Evolutionary conservation across 371 early-diverging fungal species (phyloP).

Genomic region (Saksenaea vasiformis): DNA sequence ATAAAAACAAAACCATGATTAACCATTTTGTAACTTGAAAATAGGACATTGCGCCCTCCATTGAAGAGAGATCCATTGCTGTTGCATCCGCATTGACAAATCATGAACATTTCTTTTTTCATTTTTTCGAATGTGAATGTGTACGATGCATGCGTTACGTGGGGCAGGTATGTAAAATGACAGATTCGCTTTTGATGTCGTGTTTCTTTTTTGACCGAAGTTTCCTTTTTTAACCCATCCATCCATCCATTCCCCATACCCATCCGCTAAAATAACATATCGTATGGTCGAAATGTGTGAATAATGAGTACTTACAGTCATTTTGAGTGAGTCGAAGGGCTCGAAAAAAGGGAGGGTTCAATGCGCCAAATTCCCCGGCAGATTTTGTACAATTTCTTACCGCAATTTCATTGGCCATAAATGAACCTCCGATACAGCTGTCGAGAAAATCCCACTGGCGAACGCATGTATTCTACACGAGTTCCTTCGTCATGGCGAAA

Average conservation of each 20-base stretch:
- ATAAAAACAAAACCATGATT: conserved; percentile 14
- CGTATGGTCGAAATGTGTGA: background rate
- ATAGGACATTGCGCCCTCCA: background rate
- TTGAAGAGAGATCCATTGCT: background rate
- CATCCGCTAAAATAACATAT: conserved; percentile 23
- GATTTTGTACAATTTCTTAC: conserved; percentile 2
- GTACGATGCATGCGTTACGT: background rate
- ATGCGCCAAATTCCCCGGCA: conserved; percentile 1
- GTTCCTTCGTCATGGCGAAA: no score
- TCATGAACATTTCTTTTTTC: background rate
- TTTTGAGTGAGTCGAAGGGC: conserved; percentile 36
- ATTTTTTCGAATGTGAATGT: background rate
- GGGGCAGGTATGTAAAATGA: background rate
- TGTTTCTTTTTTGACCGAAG: conserved; percentile 1
- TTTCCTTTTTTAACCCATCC: conserved; percentile 6
- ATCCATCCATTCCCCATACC: conserved; percentile 34
- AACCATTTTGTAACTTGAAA: background rate
- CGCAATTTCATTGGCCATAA: no score
- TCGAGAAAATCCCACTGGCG: no score
- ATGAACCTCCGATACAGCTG: no score
- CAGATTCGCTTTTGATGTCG: background rate
- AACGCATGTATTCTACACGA: no score
- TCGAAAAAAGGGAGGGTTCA: conserved; percentile 35
- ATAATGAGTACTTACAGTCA: conserved; percentile 38
- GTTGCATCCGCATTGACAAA: background rate